Conservation (phyloP, 2,329 filamentous ascomycete genomes). For the Phyllosticta citrichinensis region DNA sequence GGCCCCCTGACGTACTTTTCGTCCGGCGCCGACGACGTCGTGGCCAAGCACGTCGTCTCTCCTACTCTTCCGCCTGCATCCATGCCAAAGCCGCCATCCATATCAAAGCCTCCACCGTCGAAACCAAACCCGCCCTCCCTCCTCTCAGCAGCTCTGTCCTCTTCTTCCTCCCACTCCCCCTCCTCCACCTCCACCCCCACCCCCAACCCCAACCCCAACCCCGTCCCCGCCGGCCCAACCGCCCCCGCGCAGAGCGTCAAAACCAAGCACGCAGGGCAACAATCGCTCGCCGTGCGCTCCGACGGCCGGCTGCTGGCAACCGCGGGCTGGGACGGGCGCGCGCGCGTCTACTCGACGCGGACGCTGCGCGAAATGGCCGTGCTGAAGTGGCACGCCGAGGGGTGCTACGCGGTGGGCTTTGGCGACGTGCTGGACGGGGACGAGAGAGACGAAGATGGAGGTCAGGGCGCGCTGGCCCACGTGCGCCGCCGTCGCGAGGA, state of each 20-base stretch:
- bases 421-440: conserved; percentile 31
- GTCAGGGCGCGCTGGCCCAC: conserved; percentile 11
- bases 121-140: background rate
- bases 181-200: conserved; percentile 20
- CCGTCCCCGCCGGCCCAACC: background rate
- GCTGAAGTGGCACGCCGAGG: conserved; percentile 86
- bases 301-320: conserved; percentile 81
- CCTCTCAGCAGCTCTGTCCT: background rate
- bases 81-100: background rate
- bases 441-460: background rate
- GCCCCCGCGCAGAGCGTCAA: conserved; percentile 45
- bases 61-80: background rate
- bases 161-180: conserved; percentile 32
- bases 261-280: conserved; percentile 86
- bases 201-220: conserved; percentile 30
- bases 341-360: conserved; percentile 72
- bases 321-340: conserved; percentile 79
- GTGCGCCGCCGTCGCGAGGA: conserved; percentile 28
- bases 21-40: conserved; percentile 68
- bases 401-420: conserved; percentile 75
- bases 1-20: conserved; percentile 56
- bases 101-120: background rate
- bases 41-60: conserved; percentile 56
- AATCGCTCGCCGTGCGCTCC: conserved; percentile 63
- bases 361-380: conserved; percentile 82